Evolutionary conservation across 306 rosid species (phyloP).

Genomic region (Hylodesmum podocarpum): DNA sequence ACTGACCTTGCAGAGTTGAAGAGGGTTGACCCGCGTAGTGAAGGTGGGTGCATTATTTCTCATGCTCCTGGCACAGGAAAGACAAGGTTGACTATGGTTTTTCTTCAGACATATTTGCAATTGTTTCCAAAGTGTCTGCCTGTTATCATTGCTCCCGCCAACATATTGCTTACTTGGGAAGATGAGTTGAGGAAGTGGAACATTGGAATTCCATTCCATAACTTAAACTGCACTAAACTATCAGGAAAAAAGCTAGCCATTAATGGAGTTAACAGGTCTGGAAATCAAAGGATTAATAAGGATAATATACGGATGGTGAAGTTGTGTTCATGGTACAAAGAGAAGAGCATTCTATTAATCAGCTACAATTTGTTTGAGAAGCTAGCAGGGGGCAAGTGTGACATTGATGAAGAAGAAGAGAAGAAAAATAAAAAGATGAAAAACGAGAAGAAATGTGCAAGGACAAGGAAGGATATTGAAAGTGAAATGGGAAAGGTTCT

Average conservation of each 20-base stretch:
- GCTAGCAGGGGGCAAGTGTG: conserved; percentile 15
- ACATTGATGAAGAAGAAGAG: background rate
- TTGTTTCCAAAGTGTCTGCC: conserved; percentile 35
- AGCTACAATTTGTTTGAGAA: conserved; percentile 37
- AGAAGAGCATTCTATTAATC: conserved; percentile 37
- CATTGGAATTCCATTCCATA: conserved; percentile 36
- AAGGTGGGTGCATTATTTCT: conserved; percentile 46
- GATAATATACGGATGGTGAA: conserved; percentile 20
- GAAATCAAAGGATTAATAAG: background rate
- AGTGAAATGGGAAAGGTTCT: conserved; percentile 16
- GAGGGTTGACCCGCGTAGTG: background rate
- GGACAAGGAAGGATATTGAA: background rate
- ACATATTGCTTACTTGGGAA: conserved; percentile 42
- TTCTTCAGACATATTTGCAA: conserved; percentile 37
- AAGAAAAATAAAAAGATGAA: background rate
- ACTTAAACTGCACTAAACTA: conserved; percentile 26
- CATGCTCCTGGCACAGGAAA: conserved; percentile 53
- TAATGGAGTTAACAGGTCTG: background rate
- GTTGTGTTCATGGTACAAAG: conserved; percentile 35
- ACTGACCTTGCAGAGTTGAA: too few relatives aligned
- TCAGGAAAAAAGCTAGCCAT: conserved; percentile 26
- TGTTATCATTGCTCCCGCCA: conserved; percentile 41
- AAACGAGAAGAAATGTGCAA: background rate
- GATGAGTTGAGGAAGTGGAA: conserved; percentile 45
- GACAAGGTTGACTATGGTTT: conserved; percentile 37